phyloP scores from a whole-genome alignment of 2,329 filamentous ascomycete species.

The Ophiostoma sp. region DNA sequence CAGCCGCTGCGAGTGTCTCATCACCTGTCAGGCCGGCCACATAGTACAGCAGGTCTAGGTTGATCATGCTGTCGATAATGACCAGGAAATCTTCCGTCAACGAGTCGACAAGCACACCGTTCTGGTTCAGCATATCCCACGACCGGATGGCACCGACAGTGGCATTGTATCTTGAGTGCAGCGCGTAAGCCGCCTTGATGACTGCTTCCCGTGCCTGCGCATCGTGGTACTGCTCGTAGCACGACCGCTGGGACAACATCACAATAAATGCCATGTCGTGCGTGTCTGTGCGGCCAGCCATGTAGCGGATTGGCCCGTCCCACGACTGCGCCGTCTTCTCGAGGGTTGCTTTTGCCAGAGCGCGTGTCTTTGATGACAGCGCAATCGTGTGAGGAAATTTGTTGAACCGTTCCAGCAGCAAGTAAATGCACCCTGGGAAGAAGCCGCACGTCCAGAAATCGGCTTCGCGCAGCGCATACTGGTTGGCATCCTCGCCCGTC shows the following conservation, averaged over 20 bases:
- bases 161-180: conserved; percentile 45
- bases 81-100: conserved; percentile 42
- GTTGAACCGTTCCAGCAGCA: conserved; percentile 38
- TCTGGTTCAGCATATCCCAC: conserved; percentile 46
- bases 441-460: conserved; percentile 44
- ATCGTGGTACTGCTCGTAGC: conserved; percentile 45
- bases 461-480: conserved; percentile 31
- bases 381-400: conserved; percentile 35
- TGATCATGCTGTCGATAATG: conserved; percentile 47
- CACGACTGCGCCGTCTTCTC: conserved; percentile 35
- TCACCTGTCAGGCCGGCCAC: conserved; percentile 38
- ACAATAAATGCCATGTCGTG: conserved; percentile 59
- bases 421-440: conserved; percentile 42
- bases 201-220: conserved; percentile 43
- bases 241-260: conserved; percentile 48
- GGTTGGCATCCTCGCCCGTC: conserved; percentile 27
- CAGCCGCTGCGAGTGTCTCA: conserved; percentile 33
- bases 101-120: conserved; percentile 38
- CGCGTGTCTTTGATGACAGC: conserved; percentile 22
- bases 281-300: conserved; percentile 47
- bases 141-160: conserved; percentile 49
- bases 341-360: conserved; percentile 33
- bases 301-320: conserved; percentile 41
- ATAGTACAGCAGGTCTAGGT: conserved; percentile 43
- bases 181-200: conserved; percentile 45